Evolutionary conservation across 1,284 basidiomycete species (phyloP).

Genomic region (Lentinula novae-zelandiae): DNA sequence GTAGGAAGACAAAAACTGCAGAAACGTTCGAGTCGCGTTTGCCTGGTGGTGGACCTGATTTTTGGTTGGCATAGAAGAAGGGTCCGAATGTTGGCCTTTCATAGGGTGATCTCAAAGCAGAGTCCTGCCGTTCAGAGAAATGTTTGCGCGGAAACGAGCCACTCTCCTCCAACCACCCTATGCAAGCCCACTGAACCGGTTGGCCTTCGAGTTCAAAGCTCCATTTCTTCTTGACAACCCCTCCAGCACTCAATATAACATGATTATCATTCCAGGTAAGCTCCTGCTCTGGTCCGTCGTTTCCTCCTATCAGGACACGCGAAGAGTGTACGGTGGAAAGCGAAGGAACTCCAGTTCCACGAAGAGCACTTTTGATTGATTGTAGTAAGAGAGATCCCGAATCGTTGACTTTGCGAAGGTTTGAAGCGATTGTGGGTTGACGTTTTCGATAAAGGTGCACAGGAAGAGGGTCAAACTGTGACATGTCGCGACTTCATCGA

Average conservation of each 20-base stretch:
- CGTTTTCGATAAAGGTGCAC: background rate
- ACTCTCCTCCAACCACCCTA: slow-evolving; percentile 66
- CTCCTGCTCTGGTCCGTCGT: slow-evolving; percentile 41
- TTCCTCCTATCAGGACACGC: slow-evolving; percentile 31
- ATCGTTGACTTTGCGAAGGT: background rate
- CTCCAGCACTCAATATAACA: slow-evolving; percentile 69
- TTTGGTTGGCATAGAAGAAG: slow-evolving; percentile 38
- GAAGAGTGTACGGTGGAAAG: slow-evolving; percentile 34
- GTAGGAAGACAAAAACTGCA: slow-evolving; percentile 77
- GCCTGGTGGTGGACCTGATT: slow-evolving; percentile 29
- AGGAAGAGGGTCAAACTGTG: slow-evolving; percentile 1
- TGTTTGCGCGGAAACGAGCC: slow-evolving; percentile 21
- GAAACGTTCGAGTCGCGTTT: slow-evolving; percentile 35
- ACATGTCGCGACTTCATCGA: background rate
- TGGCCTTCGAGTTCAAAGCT: slow-evolving; percentile 69
- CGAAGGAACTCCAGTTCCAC: slow-evolving; percentile 41
- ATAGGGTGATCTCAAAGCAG: slow-evolving; percentile 21
- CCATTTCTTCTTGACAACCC: slow-evolving; percentile 72
- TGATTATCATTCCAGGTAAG: slow-evolving; percentile 70
- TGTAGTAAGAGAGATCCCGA: slow-evolving; percentile 42
- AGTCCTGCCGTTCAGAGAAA: slow-evolving; percentile 2
- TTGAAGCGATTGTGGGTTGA: background rate
- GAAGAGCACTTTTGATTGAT: slow-evolving; percentile 48
- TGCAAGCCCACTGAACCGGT: slow-evolving; percentile 71
- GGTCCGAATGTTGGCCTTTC: slow-evolving; percentile 57